Percentiles rank a stretch among this genome's conserved stretches.
Conservation (phyloP, 768 basidiomycete species). For the Daedaleopsis nitida region DNA sequence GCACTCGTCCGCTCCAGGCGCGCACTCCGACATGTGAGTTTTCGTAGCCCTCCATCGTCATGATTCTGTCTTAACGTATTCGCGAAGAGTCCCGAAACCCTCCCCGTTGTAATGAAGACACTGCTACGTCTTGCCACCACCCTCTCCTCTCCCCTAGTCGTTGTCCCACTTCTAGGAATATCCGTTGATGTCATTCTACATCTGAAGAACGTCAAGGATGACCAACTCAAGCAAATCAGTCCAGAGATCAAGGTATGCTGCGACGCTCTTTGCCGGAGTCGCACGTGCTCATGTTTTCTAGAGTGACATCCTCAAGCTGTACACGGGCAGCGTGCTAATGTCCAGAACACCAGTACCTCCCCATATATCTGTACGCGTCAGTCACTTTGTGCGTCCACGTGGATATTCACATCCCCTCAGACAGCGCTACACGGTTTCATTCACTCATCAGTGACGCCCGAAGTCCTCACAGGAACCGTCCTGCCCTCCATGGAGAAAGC, state of each 20-base stretch:
- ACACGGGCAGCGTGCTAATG: slow-evolving; percentile 63
- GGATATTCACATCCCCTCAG: slow-evolving; percentile 33
- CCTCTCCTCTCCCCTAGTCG: slow-evolving; percentile 41
- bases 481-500: slow-evolving; percentile 81
- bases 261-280: not conserved
- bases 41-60: not conserved
- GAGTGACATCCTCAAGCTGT: slow-evolving; percentile 61
- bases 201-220: slow-evolving; percentile 56
- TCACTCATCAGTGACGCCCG: slow-evolving; percentile 45
- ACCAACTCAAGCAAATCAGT: slow-evolving; percentile 44
- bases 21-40: slow-evolving; percentile 63
- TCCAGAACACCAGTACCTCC: slow-evolving; percentile 61
- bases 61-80: not conserved
- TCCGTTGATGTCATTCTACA: slow-evolving; percentile 71
- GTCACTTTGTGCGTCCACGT: not conserved
- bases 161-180: slow-evolving; percentile 62
- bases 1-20: slow-evolving; percentile 62
- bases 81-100: slow-evolving; percentile 39
- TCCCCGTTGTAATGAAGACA: slow-evolving; percentile 53
- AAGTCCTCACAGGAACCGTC: slow-evolving; percentile 54
- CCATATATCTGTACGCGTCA: slow-evolving; percentile 55
- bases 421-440: slow-evolving; percentile 66
- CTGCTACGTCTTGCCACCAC: slow-evolving; percentile 55
- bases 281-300: slow-evolving; percentile 27
- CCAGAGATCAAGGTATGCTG: slow-evolving; percentile 47